Evolutionary conservation across 129 eudicot species (phyloP).

Genomic region (Heracleum sosnowskyi): DNA sequence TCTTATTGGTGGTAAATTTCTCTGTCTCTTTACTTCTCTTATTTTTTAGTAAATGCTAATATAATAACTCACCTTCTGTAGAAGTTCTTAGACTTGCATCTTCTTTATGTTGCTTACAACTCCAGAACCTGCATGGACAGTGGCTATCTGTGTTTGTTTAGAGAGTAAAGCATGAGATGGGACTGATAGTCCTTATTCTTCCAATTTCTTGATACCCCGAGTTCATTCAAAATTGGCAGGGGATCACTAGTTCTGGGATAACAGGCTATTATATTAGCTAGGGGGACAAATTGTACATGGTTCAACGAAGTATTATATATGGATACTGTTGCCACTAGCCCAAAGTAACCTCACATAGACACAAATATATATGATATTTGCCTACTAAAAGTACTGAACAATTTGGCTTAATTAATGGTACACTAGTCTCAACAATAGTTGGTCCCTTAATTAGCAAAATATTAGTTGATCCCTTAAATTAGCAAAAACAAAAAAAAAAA

Average conservation of each 20-base stretch:
- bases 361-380: no score
- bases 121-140: neutral
- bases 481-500: no score
- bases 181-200: neutral
- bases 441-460: neutral
- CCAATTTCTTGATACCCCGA: no score
- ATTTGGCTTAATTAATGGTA: neutral
- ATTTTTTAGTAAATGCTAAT: neutral
- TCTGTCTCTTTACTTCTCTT: neutral
- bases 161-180: no score
- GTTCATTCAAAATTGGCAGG: neutral
- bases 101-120: neutral
- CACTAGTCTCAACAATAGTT: neutral
- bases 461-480: neutral
- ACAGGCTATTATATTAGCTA: neutral
- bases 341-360: neutral
- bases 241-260: neutral
- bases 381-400: neutral
- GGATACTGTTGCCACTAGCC: neutral
- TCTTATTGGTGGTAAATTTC: slow-evolving; percentile 52
- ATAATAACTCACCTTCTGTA: neutral
- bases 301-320: no score
- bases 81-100: neutral
- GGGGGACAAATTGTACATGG: no score
- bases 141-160: neutral